Evolutionary conservation across 371 early-diverging fungal genomes (phyloP), one percentile per base, ranked within the genome.

Genomic region (Amoeboaphelidium protococcarum): DNA sequence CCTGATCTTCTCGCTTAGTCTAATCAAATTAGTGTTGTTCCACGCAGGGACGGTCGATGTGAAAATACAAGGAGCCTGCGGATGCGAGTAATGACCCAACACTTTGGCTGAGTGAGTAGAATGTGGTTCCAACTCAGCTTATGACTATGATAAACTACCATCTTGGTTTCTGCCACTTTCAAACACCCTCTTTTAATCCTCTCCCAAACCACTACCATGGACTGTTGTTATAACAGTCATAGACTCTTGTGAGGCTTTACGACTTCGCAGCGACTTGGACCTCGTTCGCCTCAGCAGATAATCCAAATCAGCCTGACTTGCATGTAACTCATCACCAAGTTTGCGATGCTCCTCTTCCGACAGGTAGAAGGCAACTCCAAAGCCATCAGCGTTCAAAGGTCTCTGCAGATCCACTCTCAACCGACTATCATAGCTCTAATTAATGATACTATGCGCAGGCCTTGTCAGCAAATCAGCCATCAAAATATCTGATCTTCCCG

Each of bases 21-120:
- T 68, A 44, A 71, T 65, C 40, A 83, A 61, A 50, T 83, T 83
- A 47, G 65, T 52, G 57, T 83, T 83, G 63, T 74, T 80, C 84
- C 84, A 83, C 23, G 84, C 84, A 3, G 84, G 84, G 44, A 80
- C 71, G 1, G 77, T 77, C 2, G 80, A 80, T 0, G 84, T 80
- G 51, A 82, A 83, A 45, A 83, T 78, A 57, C 84, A 83, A 23
- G 78, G 78, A 31, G 10, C 37, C 10, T 31, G 10, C 16, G 6
- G 6, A 31, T 6, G 10, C n/a, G n/a, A n/a, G n/a, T n/a, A n/a
- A n/a, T n/a, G n/a, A n/a, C n/a, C n/a, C n/a, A n/a, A n/a, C n/a
- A n/a, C n/a, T n/a, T n/a, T n/a, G n/a, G n/a, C n/a, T n/a, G n/a
- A n/a, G n/a, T n/a, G n/a, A n/a, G n/a, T n/a, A n/a, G n/a, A n/a